phyloP scores from a whole-genome alignment of 768 basidiomycete species.

The Coprinopsis cinerea region DNA sequence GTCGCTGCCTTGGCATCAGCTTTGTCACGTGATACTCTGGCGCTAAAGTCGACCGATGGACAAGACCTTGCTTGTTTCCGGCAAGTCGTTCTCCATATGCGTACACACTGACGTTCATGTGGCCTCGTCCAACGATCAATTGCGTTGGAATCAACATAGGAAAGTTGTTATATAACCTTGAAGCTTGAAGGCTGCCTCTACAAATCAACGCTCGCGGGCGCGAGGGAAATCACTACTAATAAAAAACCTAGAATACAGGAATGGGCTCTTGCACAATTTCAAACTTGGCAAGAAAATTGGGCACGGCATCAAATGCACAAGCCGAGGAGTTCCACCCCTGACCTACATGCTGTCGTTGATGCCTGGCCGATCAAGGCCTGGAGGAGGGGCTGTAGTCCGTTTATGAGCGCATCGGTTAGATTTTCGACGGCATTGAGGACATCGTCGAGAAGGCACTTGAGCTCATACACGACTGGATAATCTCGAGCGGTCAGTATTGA shows the following conservation, averaged over 20 bases:
- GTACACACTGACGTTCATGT: too few species aligned
- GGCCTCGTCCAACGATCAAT: too few species aligned
- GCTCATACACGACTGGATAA: conserved; percentile 44
- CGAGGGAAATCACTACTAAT: not conserved
- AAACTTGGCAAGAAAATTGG: conserved; percentile 16
- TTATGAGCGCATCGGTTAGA: conserved; percentile 40
- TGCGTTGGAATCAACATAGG: too few species aligned
- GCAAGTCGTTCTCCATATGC: too few species aligned
- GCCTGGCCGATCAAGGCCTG: conserved; percentile 21
- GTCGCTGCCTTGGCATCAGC: too few species aligned
- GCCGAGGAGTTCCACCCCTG: conserved; percentile 22
- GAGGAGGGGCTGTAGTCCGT: conserved; percentile 34
- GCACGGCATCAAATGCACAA: conserved; percentile 23
- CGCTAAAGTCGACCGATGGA: too few species aligned
- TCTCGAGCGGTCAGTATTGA: not conserved
- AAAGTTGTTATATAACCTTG: too few species aligned
- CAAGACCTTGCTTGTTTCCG: too few species aligned
- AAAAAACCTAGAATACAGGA: not conserved
- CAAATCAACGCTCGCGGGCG: too few species aligned
- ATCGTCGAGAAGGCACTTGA: conserved; percentile 56
- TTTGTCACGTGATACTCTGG: too few species aligned
- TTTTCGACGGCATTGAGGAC: conserved; percentile 45
- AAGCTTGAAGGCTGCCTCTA: too few species aligned
- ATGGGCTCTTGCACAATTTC: conserved; percentile 3
- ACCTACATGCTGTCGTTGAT: conserved; percentile 22